A percentile compares a stretch with the other conserved stretches of the same genome.
These are phyloP conservation scores for Hypoxylon sp. DNA, from an alignment of 2,329 filamentous ascomycete genomes.

Conservation along the genomic window DNA sequence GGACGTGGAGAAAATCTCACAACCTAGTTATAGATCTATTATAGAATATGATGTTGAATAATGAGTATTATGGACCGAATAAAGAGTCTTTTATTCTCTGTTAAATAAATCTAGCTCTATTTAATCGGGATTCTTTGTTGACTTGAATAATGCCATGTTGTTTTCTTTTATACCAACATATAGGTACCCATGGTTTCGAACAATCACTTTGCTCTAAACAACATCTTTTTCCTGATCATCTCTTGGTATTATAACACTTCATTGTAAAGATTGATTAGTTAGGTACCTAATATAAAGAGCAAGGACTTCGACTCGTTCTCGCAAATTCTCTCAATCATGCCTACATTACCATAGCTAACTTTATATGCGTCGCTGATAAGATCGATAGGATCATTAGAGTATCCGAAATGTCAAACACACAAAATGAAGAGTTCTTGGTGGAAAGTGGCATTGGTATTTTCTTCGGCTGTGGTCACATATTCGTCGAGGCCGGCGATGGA, in stretches of 20 bases:
- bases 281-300: background rate
- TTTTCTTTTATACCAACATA: background rate
- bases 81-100: too few relatives aligned
- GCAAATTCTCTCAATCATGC: too few relatives aligned
- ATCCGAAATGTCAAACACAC: background rate
- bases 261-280: background rate
- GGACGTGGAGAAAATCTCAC: background rate
- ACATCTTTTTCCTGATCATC: background rate
- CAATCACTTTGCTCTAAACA: background rate
- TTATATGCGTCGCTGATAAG: background rate
- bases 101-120: background rate
- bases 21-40: background rate
- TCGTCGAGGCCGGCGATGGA: slow-evolving; percentile 1
- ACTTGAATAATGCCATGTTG: background rate
- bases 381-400: background rate
- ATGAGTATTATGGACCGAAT: background rate
- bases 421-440: background rate
- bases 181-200: background rate
- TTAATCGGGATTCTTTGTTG: background rate
- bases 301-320: background rate
- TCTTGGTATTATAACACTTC: background rate
- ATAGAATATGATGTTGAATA: background rate
- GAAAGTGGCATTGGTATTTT: slow-evolving; percentile 16
- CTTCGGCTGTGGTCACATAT: slow-evolving; percentile 35
- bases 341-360: background rate